Evolutionary conservation across 768 basidiomycete species (phyloP).

Genomic region (Rhizopogon sp.): DNA sequence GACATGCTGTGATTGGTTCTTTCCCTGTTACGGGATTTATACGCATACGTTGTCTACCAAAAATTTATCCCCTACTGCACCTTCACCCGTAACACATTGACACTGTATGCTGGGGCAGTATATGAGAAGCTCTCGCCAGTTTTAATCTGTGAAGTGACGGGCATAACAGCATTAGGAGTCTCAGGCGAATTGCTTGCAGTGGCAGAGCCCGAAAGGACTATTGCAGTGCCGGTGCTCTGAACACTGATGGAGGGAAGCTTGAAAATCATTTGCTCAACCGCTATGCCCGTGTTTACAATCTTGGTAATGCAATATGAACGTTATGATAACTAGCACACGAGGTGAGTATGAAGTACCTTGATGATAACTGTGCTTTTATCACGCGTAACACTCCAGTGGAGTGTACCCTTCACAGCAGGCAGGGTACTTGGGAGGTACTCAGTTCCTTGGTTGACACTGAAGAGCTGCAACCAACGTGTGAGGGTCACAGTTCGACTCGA

Average conservation of each 20-base stretch:
- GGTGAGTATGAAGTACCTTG: conserved; percentile 38
- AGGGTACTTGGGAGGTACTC: conserved; percentile 61
- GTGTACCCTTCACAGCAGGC: conserved; percentile 39
- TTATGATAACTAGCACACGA: not conserved
- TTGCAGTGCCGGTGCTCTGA: conserved; percentile 36
- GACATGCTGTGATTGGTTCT: not conserved
- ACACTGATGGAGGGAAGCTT: conserved; percentile 49
- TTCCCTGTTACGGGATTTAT: not conserved
- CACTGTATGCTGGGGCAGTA: conserved; percentile 45
- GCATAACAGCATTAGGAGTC: conserved; percentile 43
- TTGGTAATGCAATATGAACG: conserved; percentile 15
- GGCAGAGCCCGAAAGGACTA: conserved; percentile 44
- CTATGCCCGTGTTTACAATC: conserved; percentile 48
- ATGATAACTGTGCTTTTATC: conserved; percentile 39
- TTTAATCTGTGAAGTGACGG: conserved; percentile 37
- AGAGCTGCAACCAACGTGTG: conserved; percentile 38
- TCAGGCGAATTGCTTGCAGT: conserved; percentile 53
- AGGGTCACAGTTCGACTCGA: not conserved
- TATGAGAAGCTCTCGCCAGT: conserved; percentile 52
- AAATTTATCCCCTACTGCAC: not conserved
- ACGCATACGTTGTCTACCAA: not conserved
- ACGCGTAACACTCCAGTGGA: conserved; percentile 58
- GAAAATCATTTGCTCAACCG: conserved; percentile 42
- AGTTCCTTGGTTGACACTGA: conserved; percentile 57
- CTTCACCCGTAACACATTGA: conserved; percentile 25